Base-by-base conservation (phyloP, 2,329 filamentous ascomycete species). In the Hymenoscyphus infarciens region DNA sequence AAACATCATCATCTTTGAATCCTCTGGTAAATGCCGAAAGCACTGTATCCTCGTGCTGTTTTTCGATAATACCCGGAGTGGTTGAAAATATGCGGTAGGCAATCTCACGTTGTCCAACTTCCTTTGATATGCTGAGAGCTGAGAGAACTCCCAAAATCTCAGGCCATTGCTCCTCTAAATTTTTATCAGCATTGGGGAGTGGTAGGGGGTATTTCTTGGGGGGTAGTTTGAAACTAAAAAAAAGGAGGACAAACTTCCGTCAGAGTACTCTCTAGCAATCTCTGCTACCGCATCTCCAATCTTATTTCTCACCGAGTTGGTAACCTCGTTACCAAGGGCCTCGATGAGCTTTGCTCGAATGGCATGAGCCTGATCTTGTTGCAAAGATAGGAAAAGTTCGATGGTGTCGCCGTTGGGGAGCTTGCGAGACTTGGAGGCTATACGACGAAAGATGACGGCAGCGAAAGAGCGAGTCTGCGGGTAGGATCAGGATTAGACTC, bases 241-340 rank as follows among this genome's bases (percentile, higher is more conserved):
- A 45, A 27, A 7, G 56, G 53, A 35, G 42, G 62, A 80, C 87
- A 76, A 82, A 96, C 92, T 88, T 73, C 90, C 92, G 72, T 98
- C 95, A 54, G 91, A 90, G 77, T 97, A 97, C 79, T 99, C 92
- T 72, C 95, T 87, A 54, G 94, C 95, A 64, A 99, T 83, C 78
- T 99, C 95, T 27, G 95, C 95, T 66, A 98, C 90, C n/a, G 94
- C 92, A 78, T 99, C 95, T 71, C 93, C 95, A 74, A 98, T 90
- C 78, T 99, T 99, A 80, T 97, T 95, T 72, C 95, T 85, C 56
- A 97, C 90, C 45, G 85, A 81, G 65, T 87, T 84, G 66, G 90
- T 85, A 25, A 84, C 80, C 78, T 98, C 95, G 65, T 81, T 82
- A 63, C 86, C 86, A 60, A 97, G 81, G 59, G 86, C 87, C 72